Base-by-base conservation (phyloP, 345 rosid genomes). In the Theobroma cacao region DNA sequence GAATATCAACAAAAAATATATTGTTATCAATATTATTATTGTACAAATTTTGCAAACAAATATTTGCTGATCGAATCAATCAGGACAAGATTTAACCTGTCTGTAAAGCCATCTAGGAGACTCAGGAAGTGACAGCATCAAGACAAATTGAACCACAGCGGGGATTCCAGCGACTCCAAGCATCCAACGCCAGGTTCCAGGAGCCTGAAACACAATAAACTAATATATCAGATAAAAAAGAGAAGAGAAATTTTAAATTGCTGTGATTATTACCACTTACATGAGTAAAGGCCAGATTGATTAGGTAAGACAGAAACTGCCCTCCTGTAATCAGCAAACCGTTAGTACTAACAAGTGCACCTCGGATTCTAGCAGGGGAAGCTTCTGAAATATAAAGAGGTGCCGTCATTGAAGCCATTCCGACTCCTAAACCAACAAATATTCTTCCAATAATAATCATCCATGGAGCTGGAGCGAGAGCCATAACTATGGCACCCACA, bases 111-210 rank as follows among this genome's bases (percentile, higher is more conserved):
- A 95, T 77, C 96, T 82, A 3, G 99, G 99, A 76, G 97, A 93
- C 58, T 95, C 99, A 0, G 98, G 98, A 4, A 93, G 86, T 1
- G 84, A 84, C 7, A 84, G 3, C 98, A 93, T 91, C 69, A 93
- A 72, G 22, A 86, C 1, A 43, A 95, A 85, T 77, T 95, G 99
- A 84, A 92, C 67, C 0, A 89, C 0, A 0, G 96, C 93, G 0
- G 97, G 99, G 5, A 89, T 3, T 10, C 86, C 94, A 0, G 94
- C 96, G 0, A 93, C 71, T 3, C 99, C 97, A 41, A 93, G 91
- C 97, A 95, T 93, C 97, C 98, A 93, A 18, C 94, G 88, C 98
- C 97, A 95, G 0, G 97, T 92, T 40, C 98, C 91, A 1, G 80
- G 84, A 22, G 79, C 85, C 94, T 92, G 82, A 74, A 72, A 53